These are phyloP conservation scores for Blastomyces parvus DNA, from an alignment of 2,329 filamentous ascomycete genomes.

Conservation along the genomic window DNA sequence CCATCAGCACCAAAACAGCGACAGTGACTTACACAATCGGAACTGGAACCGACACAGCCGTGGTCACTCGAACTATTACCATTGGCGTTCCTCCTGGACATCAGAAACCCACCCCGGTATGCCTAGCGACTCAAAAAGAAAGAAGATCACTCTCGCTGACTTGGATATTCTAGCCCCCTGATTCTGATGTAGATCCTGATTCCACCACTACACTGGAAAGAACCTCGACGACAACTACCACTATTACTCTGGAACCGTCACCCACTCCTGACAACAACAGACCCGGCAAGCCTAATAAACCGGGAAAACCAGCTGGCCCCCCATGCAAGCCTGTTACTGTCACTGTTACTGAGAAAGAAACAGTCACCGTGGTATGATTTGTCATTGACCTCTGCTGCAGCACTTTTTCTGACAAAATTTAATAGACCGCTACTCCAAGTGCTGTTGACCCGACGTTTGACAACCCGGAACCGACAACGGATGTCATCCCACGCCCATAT, in stretches of 20 bases:
- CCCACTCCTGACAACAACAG: background rate
- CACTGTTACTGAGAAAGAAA: slow-evolving; percentile 28
- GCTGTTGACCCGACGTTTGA: background rate
- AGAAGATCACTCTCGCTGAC: background rate
- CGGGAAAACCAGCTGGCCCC: background rate
- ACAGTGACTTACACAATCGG: slow-evolving; percentile 35
- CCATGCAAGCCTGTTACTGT: slow-evolving; percentile 17
- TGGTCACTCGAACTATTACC: slow-evolving; percentile 33
- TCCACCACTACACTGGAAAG: slow-evolving; percentile 23
- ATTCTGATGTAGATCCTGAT: slow-evolving; percentile 4
- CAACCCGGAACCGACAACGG: background rate
- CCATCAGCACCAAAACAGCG: slow-evolving; percentile 18
- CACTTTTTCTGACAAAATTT: slow-evolving; percentile 1
- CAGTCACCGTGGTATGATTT: slow-evolving; percentile 24
- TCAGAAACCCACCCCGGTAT: background rate
- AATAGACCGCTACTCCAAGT: slow-evolving; percentile 3
- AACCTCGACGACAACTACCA: slow-evolving; percentile 24
- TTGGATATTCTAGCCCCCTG: background rate
- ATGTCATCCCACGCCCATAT: background rate
- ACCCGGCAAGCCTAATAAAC: slow-evolving; percentile 7
- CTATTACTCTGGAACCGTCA: slow-evolving; percentile 12
- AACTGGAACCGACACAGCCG: slow-evolving; percentile 26
- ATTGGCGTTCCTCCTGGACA: slow-evolving; percentile 22
- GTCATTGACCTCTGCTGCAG: background rate
- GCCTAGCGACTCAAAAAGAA: background rate